phyloP scores from a whole-genome alignment of 805 yeast species.

The Ogataea neopini region DNA sequence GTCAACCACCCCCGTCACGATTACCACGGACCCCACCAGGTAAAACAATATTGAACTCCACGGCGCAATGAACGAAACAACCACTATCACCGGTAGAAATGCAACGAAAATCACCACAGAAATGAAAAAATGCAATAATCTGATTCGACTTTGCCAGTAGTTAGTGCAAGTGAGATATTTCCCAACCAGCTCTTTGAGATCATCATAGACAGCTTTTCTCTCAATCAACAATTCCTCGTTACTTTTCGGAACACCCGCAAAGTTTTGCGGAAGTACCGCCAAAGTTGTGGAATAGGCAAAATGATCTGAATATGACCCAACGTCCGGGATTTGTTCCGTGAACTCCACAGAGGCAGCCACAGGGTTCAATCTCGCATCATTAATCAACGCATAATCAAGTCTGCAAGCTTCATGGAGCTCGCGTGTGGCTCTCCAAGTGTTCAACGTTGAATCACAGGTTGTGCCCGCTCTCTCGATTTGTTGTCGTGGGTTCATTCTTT shows the following conservation, averaged over 20 bases:
- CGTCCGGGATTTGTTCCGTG: slow-evolving; percentile 62
- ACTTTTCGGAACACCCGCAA: neutral
- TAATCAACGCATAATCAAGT: slow-evolving; percentile 85
- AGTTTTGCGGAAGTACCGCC: slow-evolving; percentile 28
- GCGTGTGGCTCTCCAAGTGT: slow-evolving; percentile 76
- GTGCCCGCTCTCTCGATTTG: slow-evolving; percentile 78
- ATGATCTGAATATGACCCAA: slow-evolving; percentile 89
- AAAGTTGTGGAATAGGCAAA: slow-evolving; percentile 69
- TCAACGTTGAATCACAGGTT: slow-evolving; percentile 85
- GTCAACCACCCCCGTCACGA: slow-evolving; percentile 67
- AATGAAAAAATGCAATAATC: slow-evolving; percentile 61
- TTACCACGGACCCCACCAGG: slow-evolving; percentile 53
- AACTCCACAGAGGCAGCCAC: slow-evolving; percentile 70
- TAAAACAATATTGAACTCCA: slow-evolving; percentile 73
- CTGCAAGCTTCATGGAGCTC: slow-evolving; percentile 74
- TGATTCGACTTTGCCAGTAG: slow-evolving; percentile 61
- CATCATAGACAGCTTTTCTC: slow-evolving; percentile 43
- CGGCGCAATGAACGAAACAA: slow-evolving; percentile 52
- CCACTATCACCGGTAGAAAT: slow-evolving; percentile 54
- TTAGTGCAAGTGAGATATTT: slow-evolving; percentile 52
- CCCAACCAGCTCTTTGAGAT: slow-evolving; percentile 47
- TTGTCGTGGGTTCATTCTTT: slow-evolving; percentile 48
- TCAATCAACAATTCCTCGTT: slow-evolving; percentile 8
- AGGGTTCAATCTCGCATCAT: slow-evolving; percentile 52
- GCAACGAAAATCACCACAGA: slow-evolving; percentile 56